phyloP scores from a whole-genome alignment of 78 protist species.

The Cavenderia fasciculata region DNA sequence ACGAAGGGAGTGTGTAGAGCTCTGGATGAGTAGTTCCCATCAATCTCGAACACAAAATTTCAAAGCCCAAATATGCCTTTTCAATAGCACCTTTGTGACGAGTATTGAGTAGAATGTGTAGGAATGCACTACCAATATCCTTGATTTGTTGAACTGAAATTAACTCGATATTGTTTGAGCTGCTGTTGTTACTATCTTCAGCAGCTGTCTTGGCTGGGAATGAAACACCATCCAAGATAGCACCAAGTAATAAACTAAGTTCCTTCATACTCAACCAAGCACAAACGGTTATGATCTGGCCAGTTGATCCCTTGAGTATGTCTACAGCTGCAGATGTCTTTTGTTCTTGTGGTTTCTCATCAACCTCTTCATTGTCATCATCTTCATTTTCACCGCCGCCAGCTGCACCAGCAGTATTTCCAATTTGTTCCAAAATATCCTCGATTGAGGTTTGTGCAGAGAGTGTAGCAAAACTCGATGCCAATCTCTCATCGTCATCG shows the following conservation, averaged over 20 bases:
- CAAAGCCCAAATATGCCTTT: slow-evolving; percentile 74
- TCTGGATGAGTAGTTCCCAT: slow-evolving; percentile 13
- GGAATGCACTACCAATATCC: slow-evolving; percentile 63
- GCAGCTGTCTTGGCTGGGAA: background rate
- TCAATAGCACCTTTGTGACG: slow-evolving; percentile 84
- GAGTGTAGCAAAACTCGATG: slow-evolving; percentile 12
- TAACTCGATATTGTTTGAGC: background rate
- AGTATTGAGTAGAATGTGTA: slow-evolving; percentile 25
- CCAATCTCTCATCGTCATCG: slow-evolving; percentile 69
- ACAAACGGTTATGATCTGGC: slow-evolving; percentile 80
- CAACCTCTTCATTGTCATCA: background rate
- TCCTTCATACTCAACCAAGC: slow-evolving; percentile 75
- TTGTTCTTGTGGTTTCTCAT: background rate
- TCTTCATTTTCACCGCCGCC: background rate
- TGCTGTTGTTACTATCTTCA: background rate
- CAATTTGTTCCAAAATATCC: slow-evolving; percentile 14
- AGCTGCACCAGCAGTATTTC: no score
- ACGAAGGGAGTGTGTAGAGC: slow-evolving; percentile 47
- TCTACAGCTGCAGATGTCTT: background rate
- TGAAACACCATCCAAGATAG: slow-evolving; percentile 47
- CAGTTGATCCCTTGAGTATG: slow-evolving; percentile 44
- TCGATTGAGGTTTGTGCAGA: background rate
- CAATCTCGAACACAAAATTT: slow-evolving; percentile 64
- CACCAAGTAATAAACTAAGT: slow-evolving; percentile 60
- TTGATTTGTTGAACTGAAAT: slow-evolving; percentile 37